Conservation (phyloP, 345 rosid species). For the Boechera divaricarpa region DNA sequence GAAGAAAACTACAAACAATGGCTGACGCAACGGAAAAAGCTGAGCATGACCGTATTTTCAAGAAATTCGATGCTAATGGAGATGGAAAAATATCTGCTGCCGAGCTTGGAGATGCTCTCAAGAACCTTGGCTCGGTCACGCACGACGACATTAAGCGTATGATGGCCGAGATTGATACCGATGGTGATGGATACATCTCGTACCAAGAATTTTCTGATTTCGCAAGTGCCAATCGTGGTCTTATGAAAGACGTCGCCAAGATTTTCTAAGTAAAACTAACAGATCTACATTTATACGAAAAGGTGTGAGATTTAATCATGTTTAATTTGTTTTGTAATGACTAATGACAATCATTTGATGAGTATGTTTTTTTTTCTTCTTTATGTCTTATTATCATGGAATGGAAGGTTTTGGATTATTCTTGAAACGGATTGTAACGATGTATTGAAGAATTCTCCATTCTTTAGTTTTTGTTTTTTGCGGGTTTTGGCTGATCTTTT, state of each 20-base stretch:
- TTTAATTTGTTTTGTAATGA: slow-evolving; percentile 36
- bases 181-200: slow-evolving; percentile 89
- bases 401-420: slow-evolving; percentile 20
- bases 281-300: neutral
- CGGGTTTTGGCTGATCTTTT: neutral
- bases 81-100: slow-evolving; percentile 81
- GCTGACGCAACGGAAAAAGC: slow-evolving; percentile 62
- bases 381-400: slow-evolving; percentile 28
- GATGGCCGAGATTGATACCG: slow-evolving; percentile 94
- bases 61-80: slow-evolving; percentile 77
- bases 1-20: slow-evolving; percentile 44
- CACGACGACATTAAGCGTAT: slow-evolving; percentile 67
- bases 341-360: slow-evolving; percentile 38
- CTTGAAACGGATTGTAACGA: slow-evolving; percentile 14
- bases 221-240: slow-evolving; percentile 75
- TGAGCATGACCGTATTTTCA: slow-evolving; percentile 71
- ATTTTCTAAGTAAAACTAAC: slow-evolving; percentile 50
- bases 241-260: slow-evolving; percentile 89
- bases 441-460: slow-evolving; percentile 14
- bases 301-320: slow-evolving; percentile 16
- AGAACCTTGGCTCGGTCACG: slow-evolving; percentile 67
- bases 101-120: slow-evolving; percentile 79
- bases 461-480: neutral
- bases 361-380: slow-evolving; percentile 8
- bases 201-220: slow-evolving; percentile 68